Evolutionary conservation across 2,329 filamentous ascomycete species (phyloP), one percentile per base, ranked within the genome.

Genomic region (Curvularia sp.): DNA sequence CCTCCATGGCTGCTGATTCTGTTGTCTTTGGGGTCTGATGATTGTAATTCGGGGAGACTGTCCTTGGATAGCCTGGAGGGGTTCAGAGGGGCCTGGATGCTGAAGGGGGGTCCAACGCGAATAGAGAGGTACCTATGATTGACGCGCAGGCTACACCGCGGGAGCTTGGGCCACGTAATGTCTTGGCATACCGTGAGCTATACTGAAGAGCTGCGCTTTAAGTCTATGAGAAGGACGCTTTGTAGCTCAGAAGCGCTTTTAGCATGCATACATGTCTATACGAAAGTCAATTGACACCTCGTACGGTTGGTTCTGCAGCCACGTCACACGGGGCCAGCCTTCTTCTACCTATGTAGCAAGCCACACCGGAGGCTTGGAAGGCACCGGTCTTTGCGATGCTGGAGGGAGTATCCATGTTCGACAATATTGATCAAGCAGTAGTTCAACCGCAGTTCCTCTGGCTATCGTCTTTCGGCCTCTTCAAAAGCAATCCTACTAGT

Each of bases 1-100:
- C 92, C 88, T 99, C 95, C 95, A 50, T 50, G 48, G 24, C 33
- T 50, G 48, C n/a, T 41, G 22, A 28, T 93, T 98, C 59, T 8
- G 43, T 15, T 12, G n/a, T n/a, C 24, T 57, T 75, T 22, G 74
- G 67, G 33, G 55, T 24, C 18, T 28, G 13, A n/a, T 42, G 33
- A n/a, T 62, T 46, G 53, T 61, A 31, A 53, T 42, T 53, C n/a
- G 24, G 35, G 35, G n/a, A 38, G 4, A 10, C 18, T 30, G 33
- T 28, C 8, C 24, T 15, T 26, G 13, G 26, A 22, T 26, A 28
- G 33, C 47, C 33, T 39, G 35, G 35, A 50, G 35, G 24, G 48
- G 35, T 50, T 50, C n/a, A 8, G 48, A 41, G 12, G 33, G 48
- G 42, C 31, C 24, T 31, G 50, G 42, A 30, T 46, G 42, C 43